These are phyloP conservation scores for Pneumocystis sp. DNA, from an alignment of 1,139 yeast species.

Conservation along the genomic window DNA sequence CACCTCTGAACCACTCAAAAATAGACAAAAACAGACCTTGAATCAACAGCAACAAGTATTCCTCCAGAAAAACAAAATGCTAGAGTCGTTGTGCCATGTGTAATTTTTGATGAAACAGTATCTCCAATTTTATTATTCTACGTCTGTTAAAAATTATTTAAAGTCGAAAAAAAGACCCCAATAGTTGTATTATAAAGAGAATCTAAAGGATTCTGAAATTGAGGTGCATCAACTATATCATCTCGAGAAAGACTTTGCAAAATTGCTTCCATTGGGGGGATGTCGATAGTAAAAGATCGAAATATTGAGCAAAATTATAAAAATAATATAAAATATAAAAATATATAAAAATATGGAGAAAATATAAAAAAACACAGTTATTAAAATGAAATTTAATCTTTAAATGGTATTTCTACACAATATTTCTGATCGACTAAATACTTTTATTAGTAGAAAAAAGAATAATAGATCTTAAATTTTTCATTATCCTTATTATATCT, in stretches of 20 bases:
- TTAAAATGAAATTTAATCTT: no score
- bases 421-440: no score
- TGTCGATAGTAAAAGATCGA: background rate
- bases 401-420: no score
- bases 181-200: background rate
- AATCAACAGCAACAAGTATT: constrained; percentile 33
- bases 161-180: background rate
- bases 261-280: background rate
- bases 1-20: no score
- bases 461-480: no score
- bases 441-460: no score
- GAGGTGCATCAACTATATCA: background rate
- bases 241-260: background rate
- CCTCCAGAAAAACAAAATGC: constrained; percentile 96
- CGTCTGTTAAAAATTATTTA: background rate
- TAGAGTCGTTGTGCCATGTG: constrained; percentile 96
- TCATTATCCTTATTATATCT: no score
- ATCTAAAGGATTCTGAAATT: background rate
- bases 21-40: background rate
- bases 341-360: no score
- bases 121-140: background rate
- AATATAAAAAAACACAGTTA: no score
- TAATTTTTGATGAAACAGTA: constrained; percentile 73
- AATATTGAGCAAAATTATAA: background rate
- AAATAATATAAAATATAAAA: no score